These are phyloP conservation scores for Leishmania tarentolae DNA, from an alignment of 208 protist species.

Conservation along the genomic window DNA sequence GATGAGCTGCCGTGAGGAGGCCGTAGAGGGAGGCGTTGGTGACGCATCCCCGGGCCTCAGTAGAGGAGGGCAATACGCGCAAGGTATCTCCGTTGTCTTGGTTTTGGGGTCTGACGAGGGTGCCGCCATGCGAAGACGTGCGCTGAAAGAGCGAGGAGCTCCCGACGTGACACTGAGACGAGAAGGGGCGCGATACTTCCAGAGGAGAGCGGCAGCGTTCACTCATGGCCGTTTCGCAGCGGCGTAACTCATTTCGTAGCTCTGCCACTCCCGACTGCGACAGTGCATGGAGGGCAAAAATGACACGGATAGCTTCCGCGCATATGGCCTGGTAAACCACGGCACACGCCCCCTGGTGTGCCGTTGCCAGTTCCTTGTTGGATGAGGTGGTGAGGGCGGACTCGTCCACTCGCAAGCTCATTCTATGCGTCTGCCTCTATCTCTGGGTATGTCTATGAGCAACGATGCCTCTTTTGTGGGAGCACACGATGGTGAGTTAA, in stretches of 20 bases:
- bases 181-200: neutral
- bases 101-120: neutral
- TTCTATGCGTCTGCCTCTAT: neutral
- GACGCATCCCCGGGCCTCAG: constrained; percentile 23
- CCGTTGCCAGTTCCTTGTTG: no score
- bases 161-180: neutral
- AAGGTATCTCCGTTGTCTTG: neutral
- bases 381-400: neutral
- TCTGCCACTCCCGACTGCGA: neutral
- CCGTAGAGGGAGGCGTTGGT: constrained; percentile 15
- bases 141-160: neutral
- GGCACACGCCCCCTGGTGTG: constrained; percentile 11
- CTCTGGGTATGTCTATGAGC: neutral
- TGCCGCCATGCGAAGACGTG: neutral
- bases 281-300: constrained; percentile 27
- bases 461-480: neutral
- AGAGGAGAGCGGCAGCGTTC: neutral
- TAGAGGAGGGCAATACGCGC: constrained; percentile 5
- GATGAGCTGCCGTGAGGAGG: constrained; percentile 37
- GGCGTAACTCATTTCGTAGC: constrained; percentile 12
- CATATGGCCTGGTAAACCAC: constrained; percentile 23
- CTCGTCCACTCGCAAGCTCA: neutral
- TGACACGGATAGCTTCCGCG: constrained; percentile 23
- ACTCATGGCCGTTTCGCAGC: constrained; percentile 6
- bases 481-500: neutral